Percentiles rank a stretch among this genome's conserved stretches.
phyloP scores from a whole-genome alignment of 495 filamentous ascomycete genomes.

The Wilcoxina mikolae region DNA sequence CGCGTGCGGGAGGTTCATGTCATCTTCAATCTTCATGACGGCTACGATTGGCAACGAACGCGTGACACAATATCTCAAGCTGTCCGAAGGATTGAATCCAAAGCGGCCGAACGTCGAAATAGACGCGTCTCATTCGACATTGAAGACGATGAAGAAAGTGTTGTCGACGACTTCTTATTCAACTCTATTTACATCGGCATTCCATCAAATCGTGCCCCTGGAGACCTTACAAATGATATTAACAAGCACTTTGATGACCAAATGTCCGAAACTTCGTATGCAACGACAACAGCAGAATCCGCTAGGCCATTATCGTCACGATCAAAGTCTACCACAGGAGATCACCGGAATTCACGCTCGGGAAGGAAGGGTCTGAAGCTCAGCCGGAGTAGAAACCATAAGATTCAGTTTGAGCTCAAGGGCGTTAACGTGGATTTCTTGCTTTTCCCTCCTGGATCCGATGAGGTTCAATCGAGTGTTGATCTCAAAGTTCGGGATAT shows the following conservation, averaged over 20 bases:
- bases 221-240: constrained; percentile 64
- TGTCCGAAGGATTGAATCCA: constrained; percentile 69
- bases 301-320: constrained; percentile 14
- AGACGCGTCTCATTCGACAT: constrained; percentile 37
- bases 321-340: constrained; percentile 22
- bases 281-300: constrained; percentile 48
- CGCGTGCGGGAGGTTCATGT: constrained; percentile 73
- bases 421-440: constrained; percentile 74
- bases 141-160: constrained; percentile 62
- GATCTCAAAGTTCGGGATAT: constrained; percentile 69
- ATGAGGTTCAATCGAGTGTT: constrained; percentile 72
- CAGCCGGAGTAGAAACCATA: constrained; percentile 74
- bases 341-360: background rate
- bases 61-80: constrained; percentile 73
- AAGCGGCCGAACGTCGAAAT: constrained; percentile 56
- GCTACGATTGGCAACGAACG: constrained; percentile 88
- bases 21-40: constrained; percentile 97
- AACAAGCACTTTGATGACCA: constrained; percentile 77
- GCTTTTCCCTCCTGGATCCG: constrained; percentile 59
- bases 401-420: constrained; percentile 86
- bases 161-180: constrained; percentile 91
- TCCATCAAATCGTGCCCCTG: constrained; percentile 67
- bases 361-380: constrained; percentile 45
- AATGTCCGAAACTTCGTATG: constrained; percentile 74
- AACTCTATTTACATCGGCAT: constrained; percentile 98